Base-by-base conservation (phyloP, 2,329 filamentous ascomycete species). In the Penicillium polonicum region DNA sequence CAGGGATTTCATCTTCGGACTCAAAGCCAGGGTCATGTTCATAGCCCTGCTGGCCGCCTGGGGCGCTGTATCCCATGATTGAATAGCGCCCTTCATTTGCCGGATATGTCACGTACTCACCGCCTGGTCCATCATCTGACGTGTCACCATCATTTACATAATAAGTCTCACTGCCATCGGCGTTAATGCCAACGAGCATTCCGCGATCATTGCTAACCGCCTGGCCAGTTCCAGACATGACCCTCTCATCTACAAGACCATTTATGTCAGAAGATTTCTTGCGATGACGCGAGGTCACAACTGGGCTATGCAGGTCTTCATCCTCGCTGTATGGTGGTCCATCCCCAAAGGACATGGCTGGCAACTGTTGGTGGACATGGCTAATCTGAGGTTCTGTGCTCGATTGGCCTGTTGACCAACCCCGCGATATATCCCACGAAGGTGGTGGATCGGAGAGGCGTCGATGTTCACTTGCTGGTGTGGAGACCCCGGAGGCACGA, bases 241-340 rank as follows among this genome's bases (percentile, higher is more conserved):
- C 60, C 25, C 59, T 50, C 27, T 65, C 63, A 39, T 65, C 72
- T 68, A 48, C 77, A 78, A 60, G 81, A 73, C 74, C 69, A 48
- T 76, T 75, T 54, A 70, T 63, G 23, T 71, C 69, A 17, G 69
- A 69, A n/a, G 88, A 90, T 74, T 90, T 88, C 75, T 94, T 96
- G 70, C 89, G 88, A 74, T 96, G 92, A 57, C 90, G 83, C 39
- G 89, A 91, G 15, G 92, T 91, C 19, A 96, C 90, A 17, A 88
- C 83, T 0, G 92, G 92, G 71, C 92, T 96, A 70, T 94, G 91
- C 43, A 97, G 82, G 74, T 97, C 94, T 67, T 97, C 92, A 69
- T 97, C 92, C 76, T 97, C 92, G 74, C 91, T 96, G 79, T 92
- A 97, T 2, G 92, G 93, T 23, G 92, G 92, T 0, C 92, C 92